Percentiles rank a stretch among this genome's conserved stretches.
Evolutionary conservation across 2,329 filamentous ascomycete genomes (phyloP).

Genomic region (Sphaceloma murrayae): DNA sequence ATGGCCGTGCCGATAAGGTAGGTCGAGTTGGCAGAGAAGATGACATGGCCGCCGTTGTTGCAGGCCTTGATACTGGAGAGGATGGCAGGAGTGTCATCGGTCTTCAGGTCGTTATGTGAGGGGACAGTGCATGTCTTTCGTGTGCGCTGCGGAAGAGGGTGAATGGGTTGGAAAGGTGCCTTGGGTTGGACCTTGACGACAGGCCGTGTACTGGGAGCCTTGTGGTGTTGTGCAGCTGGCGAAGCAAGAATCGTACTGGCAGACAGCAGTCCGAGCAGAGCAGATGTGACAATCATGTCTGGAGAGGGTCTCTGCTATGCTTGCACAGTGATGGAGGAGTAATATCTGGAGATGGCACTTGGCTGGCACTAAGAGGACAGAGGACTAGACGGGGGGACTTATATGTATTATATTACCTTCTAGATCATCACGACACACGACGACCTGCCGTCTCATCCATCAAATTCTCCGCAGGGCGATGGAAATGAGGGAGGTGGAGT

Average conservation of each 20-base stretch:
- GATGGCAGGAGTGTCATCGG: constrained; percentile 45
- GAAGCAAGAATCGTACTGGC: constrained; percentile 6
- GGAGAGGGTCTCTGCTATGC: too few relatives aligned
- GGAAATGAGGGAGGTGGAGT: constrained; percentile 4
- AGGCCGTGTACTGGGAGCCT: constrained; percentile 22
- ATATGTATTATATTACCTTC: constrained; percentile 9
- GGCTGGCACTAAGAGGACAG: too few relatives aligned
- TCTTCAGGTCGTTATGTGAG: constrained; percentile 31
- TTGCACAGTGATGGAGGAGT: too few relatives aligned
- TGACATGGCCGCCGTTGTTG: constrained; percentile 53
- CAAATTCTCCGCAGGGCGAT: constrained; percentile 7
- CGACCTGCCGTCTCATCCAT: constrained; percentile 13
- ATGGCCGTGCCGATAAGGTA: constrained; percentile 57
- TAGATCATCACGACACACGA: neutral
- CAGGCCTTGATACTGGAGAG: constrained; percentile 48
- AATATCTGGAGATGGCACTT: constrained; percentile 1
- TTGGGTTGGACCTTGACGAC: constrained; percentile 29
- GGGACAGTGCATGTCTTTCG: constrained; percentile 32
- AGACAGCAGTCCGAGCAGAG: constrained; percentile 14
- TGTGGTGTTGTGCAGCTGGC: constrained; percentile 2
- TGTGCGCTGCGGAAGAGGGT: constrained; percentile 28
- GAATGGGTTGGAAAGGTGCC: constrained; percentile 29
- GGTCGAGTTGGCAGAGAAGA: constrained; percentile 45
- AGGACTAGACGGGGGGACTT: neutral
- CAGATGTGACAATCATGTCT: constrained; percentile 10